Base-by-base conservation (phyloP, 768 basidiomycete species). In the Psilocybe subaeruginosa region DNA sequence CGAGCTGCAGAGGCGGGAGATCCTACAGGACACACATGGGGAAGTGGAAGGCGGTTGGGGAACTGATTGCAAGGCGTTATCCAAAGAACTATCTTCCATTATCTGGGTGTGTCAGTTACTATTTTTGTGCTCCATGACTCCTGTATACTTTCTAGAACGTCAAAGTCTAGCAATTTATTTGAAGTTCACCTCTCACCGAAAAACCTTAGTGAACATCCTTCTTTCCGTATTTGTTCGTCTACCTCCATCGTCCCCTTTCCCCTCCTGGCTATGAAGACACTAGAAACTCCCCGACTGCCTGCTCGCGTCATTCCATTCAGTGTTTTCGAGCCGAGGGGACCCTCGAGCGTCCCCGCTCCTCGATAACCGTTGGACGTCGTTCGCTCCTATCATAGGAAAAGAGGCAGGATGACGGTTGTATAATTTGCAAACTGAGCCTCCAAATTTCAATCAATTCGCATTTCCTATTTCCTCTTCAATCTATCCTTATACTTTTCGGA, bases 21-120 rank as follows among this genome's bases (percentile, higher is more conserved):
- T 6, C n/a, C 66, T 11, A 52, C 66, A 5, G 68, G 68, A 23
- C 51, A 70, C 51, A 59, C 43, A 5, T 70, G 71, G 71, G 71
- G 69, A 29, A 61, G 59, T 31, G 60, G 54, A 14, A 60, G 59
- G 29, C 31, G 59, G 23, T 27, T 60, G 8, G 47, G 59, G 45
- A 54, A 39, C 16, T 37, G 23, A 55, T 29, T n/a, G 47, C 31
- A 30, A n/a, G 7, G 33, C n/a, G 33, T 35, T 23, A 23, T 1
- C 30, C 29, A 27, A 45, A 48, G 39, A 17, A 30, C 37, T 46
- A 35, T 60, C 23, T 55, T 16, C 19, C 30, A 16, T 12, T 12
- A 53, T 47, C 8, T 29, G 33, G 53, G 54, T 48, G 45, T 41
- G 35, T 54, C 17, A 16, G 47, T 37, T 53, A 53, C 16, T 53